Base-by-base conservation (phyloP, 73 alveolate genomes). In the Tetrahymena borealis region DNA sequence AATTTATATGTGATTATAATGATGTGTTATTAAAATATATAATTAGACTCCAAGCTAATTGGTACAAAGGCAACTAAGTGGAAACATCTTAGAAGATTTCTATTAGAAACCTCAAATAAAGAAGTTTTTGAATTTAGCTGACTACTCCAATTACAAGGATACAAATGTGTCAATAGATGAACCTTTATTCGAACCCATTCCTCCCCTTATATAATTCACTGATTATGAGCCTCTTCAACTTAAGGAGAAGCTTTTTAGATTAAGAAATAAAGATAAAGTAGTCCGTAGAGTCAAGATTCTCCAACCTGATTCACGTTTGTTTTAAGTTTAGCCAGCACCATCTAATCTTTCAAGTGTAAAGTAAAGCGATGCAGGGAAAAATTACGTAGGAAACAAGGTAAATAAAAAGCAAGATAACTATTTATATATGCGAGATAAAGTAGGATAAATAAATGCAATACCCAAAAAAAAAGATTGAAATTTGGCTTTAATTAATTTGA, bases 161-260 rank as follows among this genome's bases (percentile, higher is more conserved):
- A 97, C 99, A 85, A 96, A 97, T 24, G 99, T 99, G 78, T 96
- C 98, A 43, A 99, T 98, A 33, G 99, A 99, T 90, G 99, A 98
- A 95, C 99, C 99, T 13, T 96, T 99, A 35, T 99, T 99, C 94
- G 98, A 98, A 91, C 99, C 99, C 38, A 98, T 96, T 78, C 99
- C 99, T 12, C 97, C 99, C 33, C 99, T 97, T 94, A 98, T 99
- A 79, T 96, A 97, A 94, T 99, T 99, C 91, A 98, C 99, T 91
- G 98, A 98, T 97, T 98, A 98, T 90, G 99, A 98, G 96, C 96
- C 97, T 93, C 94, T 99, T 33, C 39, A 38, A 35, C 90, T 85
- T 38, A 78, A 92, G 40, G 94, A 94, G 41, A 91, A 85, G 91
- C 32, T 94, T 78, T 96, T 91, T 91, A 91, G 78, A 43, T 91